Percentiles rank a stretch among this genome's conserved stretches.
Evolutionary conservation across 2,329 filamentous ascomycete species (phyloP).

Genomic region (Rasamsonia emersonii): DNA sequence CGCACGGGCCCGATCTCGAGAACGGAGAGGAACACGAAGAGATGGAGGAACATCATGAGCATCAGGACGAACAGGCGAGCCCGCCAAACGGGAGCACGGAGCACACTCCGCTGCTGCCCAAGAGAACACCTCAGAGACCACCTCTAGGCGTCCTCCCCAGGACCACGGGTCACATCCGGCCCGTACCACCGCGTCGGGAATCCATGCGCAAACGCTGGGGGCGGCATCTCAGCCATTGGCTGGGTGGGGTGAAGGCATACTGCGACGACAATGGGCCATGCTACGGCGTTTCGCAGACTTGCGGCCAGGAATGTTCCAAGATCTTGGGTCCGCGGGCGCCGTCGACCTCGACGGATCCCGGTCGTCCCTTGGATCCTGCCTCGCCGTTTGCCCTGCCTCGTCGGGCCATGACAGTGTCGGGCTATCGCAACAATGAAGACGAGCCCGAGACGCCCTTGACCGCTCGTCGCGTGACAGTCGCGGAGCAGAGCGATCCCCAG

Average conservation of each 20-base stretch:
- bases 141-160: constrained; percentile 14
- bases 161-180: constrained; percentile 10
- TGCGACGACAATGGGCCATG: constrained; percentile 54
- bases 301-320: constrained; percentile 53
- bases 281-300: constrained; percentile 53
- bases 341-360: not conserved
- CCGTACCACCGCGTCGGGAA: constrained; percentile 16
- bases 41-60: constrained; percentile 14
- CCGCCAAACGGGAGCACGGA: constrained; percentile 16
- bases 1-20: constrained; percentile 26
- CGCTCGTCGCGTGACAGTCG: constrained; percentile 4
- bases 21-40: constrained; percentile 16
- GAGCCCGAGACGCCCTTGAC: constrained; percentile 9
- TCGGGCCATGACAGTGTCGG: constrained; percentile 1
- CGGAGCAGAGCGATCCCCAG: not conserved
- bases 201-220: constrained; percentile 28
- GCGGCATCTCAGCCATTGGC: constrained; percentile 40
- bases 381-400: constrained; percentile 3
- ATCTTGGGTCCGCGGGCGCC: constrained; percentile 18
- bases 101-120: constrained; percentile 22
- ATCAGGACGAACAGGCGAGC: constrained; percentile 13
- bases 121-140: constrained; percentile 6
- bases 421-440: constrained; percentile 1
- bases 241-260: constrained; percentile 39
- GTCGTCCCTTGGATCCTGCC: not conserved